Evolutionary conservation across 768 basidiomycete genomes (phyloP).

Genomic region (Pulveroboletus frians): DNA sequence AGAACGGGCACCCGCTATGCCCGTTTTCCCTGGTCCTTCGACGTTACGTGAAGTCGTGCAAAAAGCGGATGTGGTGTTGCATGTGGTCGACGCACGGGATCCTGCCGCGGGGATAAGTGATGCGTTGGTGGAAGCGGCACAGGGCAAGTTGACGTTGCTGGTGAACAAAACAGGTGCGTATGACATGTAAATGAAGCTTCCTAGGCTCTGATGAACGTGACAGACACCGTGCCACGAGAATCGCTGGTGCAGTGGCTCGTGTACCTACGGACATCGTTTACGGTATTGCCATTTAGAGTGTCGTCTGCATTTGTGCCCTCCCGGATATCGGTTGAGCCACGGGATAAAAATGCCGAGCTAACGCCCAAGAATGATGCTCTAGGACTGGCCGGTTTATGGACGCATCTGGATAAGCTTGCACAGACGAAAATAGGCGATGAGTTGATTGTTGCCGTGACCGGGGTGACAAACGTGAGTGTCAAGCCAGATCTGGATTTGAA

Average conservation of each 20-base stretch:
- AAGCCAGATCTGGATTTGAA: neutral
- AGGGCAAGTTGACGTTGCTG: constrained; percentile 55
- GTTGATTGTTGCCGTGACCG: constrained; percentile 72
- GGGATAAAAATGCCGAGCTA: constrained; percentile 44
- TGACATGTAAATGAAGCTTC: neutral
- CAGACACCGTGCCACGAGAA: constrained; percentile 81
- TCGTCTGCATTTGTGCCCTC: constrained; percentile 61
- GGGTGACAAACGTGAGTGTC: constrained; percentile 69
- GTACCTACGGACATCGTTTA: constrained; percentile 53
- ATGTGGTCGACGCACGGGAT: constrained; percentile 84
- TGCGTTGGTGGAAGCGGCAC: constrained; percentile 38
- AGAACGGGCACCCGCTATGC: constrained; percentile 13
- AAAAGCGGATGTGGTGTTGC: constrained; percentile 69
- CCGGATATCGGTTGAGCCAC: constrained; percentile 18
- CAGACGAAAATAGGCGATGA: constrained; percentile 42
- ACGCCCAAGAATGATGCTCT: constrained; percentile 50
- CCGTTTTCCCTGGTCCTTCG: constrained; percentile 25
- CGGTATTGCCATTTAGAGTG: constrained; percentile 68
- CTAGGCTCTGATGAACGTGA: neutral
- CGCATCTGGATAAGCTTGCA: constrained; percentile 44
- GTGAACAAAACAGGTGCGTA: constrained; percentile 83
- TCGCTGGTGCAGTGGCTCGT: constrained; percentile 63
- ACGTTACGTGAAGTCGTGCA: constrained; percentile 50
- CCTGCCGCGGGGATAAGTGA: constrained; percentile 74
- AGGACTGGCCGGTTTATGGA: constrained; percentile 50